These are phyloP conservation scores for Uronychia setigera DNA, from an alignment of 73 alveolate genomes.

Conservation along the genomic window DNA sequence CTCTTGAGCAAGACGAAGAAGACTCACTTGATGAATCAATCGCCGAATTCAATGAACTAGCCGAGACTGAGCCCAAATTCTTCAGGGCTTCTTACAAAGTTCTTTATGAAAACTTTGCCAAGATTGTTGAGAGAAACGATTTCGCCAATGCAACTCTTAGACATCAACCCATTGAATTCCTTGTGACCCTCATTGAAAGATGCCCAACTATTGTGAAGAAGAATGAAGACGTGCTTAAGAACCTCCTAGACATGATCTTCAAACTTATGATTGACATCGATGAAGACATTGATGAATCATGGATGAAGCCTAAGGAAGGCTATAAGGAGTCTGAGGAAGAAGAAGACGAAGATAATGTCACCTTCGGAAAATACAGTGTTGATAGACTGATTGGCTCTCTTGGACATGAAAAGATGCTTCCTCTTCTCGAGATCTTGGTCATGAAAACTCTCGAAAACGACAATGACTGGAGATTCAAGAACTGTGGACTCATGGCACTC, in stretches of 20 bases:
- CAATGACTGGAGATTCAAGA: conserved; percentile 88
- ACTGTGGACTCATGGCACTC: conserved; percentile 86
- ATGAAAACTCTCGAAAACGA: conserved; percentile 64
- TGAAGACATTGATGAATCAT: conserved; percentile 73
- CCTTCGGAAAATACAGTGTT: conserved; percentile 87
- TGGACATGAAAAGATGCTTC: conserved; percentile 87
- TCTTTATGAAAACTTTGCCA: conserved; percentile 63
- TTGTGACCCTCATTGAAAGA: conserved; percentile 75
- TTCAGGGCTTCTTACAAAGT: conserved; percentile 67
- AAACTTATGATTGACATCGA: conserved; percentile 84
- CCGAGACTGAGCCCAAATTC: conserved; percentile 90
- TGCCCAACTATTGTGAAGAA: conserved; percentile 75
- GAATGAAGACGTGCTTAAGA: conserved; percentile 60
- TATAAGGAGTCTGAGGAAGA: conserved; percentile 81
- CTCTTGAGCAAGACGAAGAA: conserved; percentile 61
- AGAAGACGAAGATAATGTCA: conserved; percentile 88
- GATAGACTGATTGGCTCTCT: conserved; percentile 90
- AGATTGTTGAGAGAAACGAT: conserved; percentile 69
- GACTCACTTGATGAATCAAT: conserved; percentile 78
- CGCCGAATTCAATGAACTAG: conserved; percentile 78
- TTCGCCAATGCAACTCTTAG: conserved; percentile 66
- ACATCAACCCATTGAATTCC: conserved; percentile 73
- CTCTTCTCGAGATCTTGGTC: conserved; percentile 65
- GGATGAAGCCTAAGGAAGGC: conserved; percentile 92
- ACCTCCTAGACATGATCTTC: conserved; percentile 75